These are phyloP conservation scores for Xanthoconium separans DNA, from an alignment of 1,284 basidiomycete genomes.

Conservation along the genomic window DNA sequence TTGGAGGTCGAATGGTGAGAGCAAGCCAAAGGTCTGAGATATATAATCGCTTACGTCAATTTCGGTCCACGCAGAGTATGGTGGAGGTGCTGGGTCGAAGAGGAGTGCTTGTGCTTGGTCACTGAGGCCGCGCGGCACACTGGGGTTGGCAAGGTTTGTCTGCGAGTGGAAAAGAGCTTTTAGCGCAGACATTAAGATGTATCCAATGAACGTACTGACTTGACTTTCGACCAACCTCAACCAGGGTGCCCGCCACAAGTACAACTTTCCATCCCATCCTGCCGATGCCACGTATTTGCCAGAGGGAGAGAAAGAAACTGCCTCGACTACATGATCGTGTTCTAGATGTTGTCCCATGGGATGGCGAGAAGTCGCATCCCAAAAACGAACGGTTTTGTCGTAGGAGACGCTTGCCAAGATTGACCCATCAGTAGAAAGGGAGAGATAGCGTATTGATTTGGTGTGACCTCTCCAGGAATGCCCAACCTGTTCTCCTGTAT, in stretches of 20 bases:
- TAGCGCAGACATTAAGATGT: background rate
- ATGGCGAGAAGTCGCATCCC: conserved; percentile 2
- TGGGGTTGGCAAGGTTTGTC: too few species aligned
- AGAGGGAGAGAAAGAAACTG: background rate
- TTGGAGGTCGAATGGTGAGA: too few species aligned
- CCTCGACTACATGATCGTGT: too few species aligned
- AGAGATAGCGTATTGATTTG: background rate
- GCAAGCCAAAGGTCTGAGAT: too few species aligned
- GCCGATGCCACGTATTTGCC: background rate
- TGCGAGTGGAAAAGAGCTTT: background rate
- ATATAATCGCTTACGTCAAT: too few species aligned
- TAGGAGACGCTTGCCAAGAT: conserved; percentile 5
- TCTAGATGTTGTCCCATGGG: background rate
- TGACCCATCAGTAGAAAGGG: conserved; percentile 6
- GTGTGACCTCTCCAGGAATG: background rate
- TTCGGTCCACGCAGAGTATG: too few species aligned
- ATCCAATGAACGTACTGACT: background rate
- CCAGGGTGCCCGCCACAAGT: background rate
- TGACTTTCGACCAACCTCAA: background rate
- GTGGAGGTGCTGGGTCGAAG: too few species aligned
- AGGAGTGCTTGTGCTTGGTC: too few species aligned
- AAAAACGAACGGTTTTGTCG: conserved; percentile 14
- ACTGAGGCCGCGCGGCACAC: too few species aligned
- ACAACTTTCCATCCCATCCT: background rate
- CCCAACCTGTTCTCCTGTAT: too few species aligned